A percentile compares a stretch with the other conserved stretches of the same genome.
phyloP scores from a whole-genome alignment of 1,139 yeast species.

The Sugiyamaella castrensis region DNA sequence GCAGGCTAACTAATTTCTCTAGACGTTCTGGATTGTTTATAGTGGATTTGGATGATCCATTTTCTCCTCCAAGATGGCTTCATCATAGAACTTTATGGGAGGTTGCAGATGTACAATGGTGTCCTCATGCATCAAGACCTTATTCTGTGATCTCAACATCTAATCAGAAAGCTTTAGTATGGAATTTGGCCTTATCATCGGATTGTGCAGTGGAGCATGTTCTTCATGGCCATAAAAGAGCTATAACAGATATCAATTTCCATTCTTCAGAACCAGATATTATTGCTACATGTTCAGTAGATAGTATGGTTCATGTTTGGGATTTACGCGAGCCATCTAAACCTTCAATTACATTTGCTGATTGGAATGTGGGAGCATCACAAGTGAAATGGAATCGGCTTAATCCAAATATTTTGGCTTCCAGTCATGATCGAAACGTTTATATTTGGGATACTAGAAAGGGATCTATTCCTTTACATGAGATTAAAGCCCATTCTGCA shows the following conservation, averaged over 20 bases:
- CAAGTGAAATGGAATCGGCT: slow-evolving; percentile 91
- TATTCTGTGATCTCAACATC: slow-evolving; percentile 92
- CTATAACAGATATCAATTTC: slow-evolving; percentile 93
- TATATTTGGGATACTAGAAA: slow-evolving; percentile 86
- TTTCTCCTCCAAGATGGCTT: slow-evolving; percentile 90
- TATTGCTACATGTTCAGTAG: slow-evolving; percentile 92
- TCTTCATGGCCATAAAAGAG: slow-evolving; percentile 84
- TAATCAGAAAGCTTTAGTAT: slow-evolving; percentile 89
- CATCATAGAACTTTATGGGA: slow-evolving; percentile 96
- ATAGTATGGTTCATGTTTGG: slow-evolving; percentile 85
- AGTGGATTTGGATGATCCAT: slow-evolving; percentile 93
- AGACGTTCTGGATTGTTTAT: slow-evolving; percentile 78
- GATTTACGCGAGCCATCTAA: slow-evolving; percentile 74
- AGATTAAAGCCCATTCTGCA: slow-evolving; percentile 70
- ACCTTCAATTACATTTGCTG: slow-evolving; percentile 79
- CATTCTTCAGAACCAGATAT: slow-evolving; percentile 84
- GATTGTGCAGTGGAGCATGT: slow-evolving; percentile 79
- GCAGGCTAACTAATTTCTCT: slow-evolving; percentile 1
- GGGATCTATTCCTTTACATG: slow-evolving; percentile 71
- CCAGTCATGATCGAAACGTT: slow-evolving; percentile 77
- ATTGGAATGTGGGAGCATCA: slow-evolving; percentile 92
- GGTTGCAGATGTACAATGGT: slow-evolving; percentile 98
- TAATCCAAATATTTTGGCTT: slow-evolving; percentile 74
- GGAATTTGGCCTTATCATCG: slow-evolving; percentile 83
- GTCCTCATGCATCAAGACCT: slow-evolving; percentile 80